Evolutionary conservation across 2,329 filamentous ascomycete species (phyloP), one percentile per base, ranked within the genome.

Genomic region (Phialemoniopsis sp.): DNA sequence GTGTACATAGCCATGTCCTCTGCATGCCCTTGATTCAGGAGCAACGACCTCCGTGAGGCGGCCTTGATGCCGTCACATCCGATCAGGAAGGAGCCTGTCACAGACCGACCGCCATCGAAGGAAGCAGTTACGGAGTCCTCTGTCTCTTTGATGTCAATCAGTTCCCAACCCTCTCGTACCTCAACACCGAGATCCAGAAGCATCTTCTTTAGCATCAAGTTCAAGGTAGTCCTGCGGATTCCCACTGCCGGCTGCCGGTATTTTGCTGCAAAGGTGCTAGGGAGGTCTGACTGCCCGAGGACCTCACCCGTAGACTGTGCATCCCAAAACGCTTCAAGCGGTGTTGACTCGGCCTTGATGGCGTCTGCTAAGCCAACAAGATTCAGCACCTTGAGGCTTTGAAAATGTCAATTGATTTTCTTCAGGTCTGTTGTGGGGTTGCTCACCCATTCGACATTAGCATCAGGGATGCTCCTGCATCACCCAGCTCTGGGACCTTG

Each of bases 51-150:
- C 30, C 50, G 35, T 9, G 44, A 46, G 13, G 45, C 45, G 4
- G 50, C 46, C 31, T 49, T 52, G 32, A 53, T 42, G 5, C 48
- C 50, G 39, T 55, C 52, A 34, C 49, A 52, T 13, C 52, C 52
- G 8, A 55, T 32, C 10, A 54, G 32, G 8, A 55, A 52, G 7
- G 41, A 39, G 8, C 51, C 52, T 3, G 45, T 47, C 30, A 45
- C 52, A 2, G 43, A 29, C 5, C 40, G 36, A 2, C 44, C 45
- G 13, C 45, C 45, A 4, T 42, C 42, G 17, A 54, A 55, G 29
- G 39, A 34, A 5, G 52, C 52, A 13, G 48, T 53, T 3, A 55
- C 46, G 2, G 44, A 44, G 7, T 46, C 35, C 8, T 45, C 32
- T 8, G 38, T 37, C 21, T 54, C 50, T 13, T 41, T 14, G 7